A percentile compares a stretch with the other conserved stretches of the same genome.
Conservation (phyloP, 1,139 yeast genomes). For the Hyphopichia pseudoburtonii region DNA sequence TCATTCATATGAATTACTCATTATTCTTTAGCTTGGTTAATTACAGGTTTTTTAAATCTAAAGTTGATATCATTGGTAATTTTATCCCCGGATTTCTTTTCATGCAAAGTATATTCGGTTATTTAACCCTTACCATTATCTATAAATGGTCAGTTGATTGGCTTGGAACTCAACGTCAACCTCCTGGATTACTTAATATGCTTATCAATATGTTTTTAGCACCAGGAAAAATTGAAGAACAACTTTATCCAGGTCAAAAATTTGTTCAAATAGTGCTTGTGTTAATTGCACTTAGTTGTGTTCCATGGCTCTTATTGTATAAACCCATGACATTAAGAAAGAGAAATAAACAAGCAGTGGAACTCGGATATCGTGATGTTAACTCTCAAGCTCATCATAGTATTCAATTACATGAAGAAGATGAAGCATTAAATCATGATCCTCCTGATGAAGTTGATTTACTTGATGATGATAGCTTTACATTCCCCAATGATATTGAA, state of each 20-base stretch:
- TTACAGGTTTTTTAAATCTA: slow-evolving; percentile 55
- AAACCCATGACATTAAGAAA: slow-evolving; percentile 46
- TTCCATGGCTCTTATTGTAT: slow-evolving; percentile 70
- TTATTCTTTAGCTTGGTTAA: slow-evolving; percentile 68
- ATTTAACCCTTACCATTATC: slow-evolving; percentile 66
- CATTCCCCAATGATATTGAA: slow-evolving; percentile 50
- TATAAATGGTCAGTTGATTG: slow-evolving; percentile 82
- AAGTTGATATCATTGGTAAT: slow-evolving; percentile 71
- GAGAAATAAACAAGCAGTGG: slow-evolving; percentile 18
- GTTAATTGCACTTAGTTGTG: slow-evolving; percentile 64
- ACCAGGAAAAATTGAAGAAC: slow-evolving; percentile 72
- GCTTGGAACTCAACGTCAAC: slow-evolving; percentile 65
- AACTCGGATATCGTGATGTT: slow-evolving; percentile 36
- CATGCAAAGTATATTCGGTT: slow-evolving; percentile 84
- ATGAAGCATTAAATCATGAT: slow-evolving; percentile 20
- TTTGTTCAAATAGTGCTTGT: slow-evolving; percentile 59
- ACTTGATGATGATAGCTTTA: slow-evolving; percentile 27
- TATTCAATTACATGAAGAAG: slow-evolving; percentile 25
- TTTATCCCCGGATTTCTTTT: slow-evolving; percentile 77
- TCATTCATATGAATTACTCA: slow-evolving; percentile 74
- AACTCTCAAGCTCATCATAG: slow-evolving; percentile 34
- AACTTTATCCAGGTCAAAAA: slow-evolving; percentile 64
- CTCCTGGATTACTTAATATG: slow-evolving; percentile 81
- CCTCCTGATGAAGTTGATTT: slow-evolving; percentile 21
- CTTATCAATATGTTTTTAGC: slow-evolving; percentile 77